Evolutionary conservation across 108 stramenopile species (phyloP), one percentile per base, ranked within the genome.

Genomic region (Cyclotella baltica): DNA sequence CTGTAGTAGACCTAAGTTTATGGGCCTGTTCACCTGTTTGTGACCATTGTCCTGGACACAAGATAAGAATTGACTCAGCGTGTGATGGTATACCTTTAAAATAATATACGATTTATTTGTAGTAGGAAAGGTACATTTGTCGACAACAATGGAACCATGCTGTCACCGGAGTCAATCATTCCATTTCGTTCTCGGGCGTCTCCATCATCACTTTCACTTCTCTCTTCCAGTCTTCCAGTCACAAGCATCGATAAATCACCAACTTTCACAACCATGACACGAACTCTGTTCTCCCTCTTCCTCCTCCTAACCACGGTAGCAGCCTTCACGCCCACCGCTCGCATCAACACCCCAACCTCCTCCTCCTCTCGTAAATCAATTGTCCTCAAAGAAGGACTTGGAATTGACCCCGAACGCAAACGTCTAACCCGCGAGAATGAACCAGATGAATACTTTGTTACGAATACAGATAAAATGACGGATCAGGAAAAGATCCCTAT

Each of bases 401-500:
- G 83, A 18, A 85, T 75, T 29, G 90, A 88, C 22, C 76, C 83
- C 53, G 90, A 90, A 58, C 86, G 86, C 18, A 76, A 87, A 55
- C 56, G 64, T 5, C 78, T 96, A 16, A 92, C 95, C 11, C 87
- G 95, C 20, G 95, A 96, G 11, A 85, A 77, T 19, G 95, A 96
- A 71, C 92, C 92, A 10, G 95, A 96, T 10, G 91, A 95, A 4
- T 96, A 68, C 85, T 96, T 96, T 72, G 23, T 70, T 11, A 88
- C 94, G 5, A 91, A 95, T 64, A 95, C 90, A 18, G 95, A 96
- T 83, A 92, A 96, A 67, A 93, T 96, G 92, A 67, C 75, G 19
- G 92, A 96, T 80, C 73, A 85, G 77, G 95, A 96, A 67, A 96
- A 96, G 78, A 46, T 96, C 30, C 95, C 95, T 19, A 90, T 96